These are phyloP conservation scores for Ophiognomonia clavigignenti-juglandacearum DNA, from an alignment of 2,329 filamentous ascomycete genomes.

Conservation along the genomic window DNA sequence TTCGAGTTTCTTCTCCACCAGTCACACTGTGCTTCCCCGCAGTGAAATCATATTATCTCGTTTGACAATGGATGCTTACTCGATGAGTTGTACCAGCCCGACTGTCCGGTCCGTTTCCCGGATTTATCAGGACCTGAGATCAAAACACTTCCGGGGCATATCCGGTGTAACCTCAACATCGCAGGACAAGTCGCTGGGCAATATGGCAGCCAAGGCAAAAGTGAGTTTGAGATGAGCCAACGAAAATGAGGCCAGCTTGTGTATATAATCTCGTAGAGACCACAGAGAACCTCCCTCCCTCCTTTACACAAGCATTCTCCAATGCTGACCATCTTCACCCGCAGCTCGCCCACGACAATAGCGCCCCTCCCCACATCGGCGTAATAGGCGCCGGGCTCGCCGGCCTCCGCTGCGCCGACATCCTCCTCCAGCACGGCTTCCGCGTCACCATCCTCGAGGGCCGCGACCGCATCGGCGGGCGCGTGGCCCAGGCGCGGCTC, in stretches of 20 bases:
- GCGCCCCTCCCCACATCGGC: slow-evolving; percentile 48
- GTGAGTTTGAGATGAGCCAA: slow-evolving; percentile 1
- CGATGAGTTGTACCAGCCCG: slow-evolving; percentile 42
- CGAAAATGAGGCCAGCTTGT: neutral
- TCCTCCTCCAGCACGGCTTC: slow-evolving; percentile 60
- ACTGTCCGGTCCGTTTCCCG: slow-evolving; percentile 38
- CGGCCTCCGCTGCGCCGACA: slow-evolving; percentile 65
- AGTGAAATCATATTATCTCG: too few species aligned
- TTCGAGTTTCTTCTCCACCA: too few species aligned
- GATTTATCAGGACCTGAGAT: slow-evolving; percentile 45
- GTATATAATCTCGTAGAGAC: too few species aligned
- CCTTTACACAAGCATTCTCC: too few species aligned
- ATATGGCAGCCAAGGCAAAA: neutral
- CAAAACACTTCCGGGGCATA: slow-evolving; percentile 33
- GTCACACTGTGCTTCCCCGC: too few species aligned
- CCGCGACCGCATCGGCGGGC: slow-evolving; percentile 61
- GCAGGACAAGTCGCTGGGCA: neutral
- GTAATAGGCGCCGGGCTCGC: slow-evolving; percentile 68
- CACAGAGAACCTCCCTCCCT: too few species aligned
- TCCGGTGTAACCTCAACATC: slow-evolving; percentile 28
- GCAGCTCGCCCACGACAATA: too few species aligned
- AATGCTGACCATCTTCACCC: too few species aligned
- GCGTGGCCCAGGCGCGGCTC: slow-evolving; percentile 49
- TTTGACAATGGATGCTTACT: slow-evolving; percentile 45
- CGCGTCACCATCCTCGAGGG: slow-evolving; percentile 67